These are phyloP conservation scores for Acer saccharum DNA, from an alignment of 345 rosid genomes.

Conservation along the genomic window DNA sequence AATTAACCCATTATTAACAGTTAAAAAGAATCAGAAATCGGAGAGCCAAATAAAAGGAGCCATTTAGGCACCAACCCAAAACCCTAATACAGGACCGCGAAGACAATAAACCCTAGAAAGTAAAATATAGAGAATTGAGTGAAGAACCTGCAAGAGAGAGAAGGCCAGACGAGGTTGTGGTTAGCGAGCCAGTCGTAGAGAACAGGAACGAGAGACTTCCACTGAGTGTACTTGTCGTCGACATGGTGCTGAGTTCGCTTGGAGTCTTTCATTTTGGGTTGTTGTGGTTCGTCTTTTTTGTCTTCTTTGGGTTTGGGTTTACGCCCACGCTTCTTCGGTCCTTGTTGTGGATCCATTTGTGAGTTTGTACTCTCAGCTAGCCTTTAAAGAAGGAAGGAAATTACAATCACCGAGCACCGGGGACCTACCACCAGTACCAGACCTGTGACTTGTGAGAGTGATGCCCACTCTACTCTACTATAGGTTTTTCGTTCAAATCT, in stretches of 20 bases:
- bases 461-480: too few species aligned
- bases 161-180: constrained; percentile 99
- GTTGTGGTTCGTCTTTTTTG: constrained; percentile 1
- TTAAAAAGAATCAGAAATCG: background rate
- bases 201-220: constrained; percentile 95
- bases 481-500: too few species aligned
- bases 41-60: too few species aligned
- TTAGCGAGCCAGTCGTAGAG: constrained; percentile 99
- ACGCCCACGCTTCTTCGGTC: constrained; percentile 17
- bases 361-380: background rate
- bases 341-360: constrained; percentile 14
- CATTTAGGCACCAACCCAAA: background rate
- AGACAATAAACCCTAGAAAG: constrained; percentile 34
- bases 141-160: constrained; percentile 95
- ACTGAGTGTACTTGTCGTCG: constrained; percentile 90
- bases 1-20: constrained; percentile 9
- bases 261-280: constrained; percentile 39
- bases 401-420: constrained; percentile 4
- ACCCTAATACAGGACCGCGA: background rate
- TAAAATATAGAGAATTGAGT: too few species aligned
- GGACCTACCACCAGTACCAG: constrained; percentile 7
- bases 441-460: too few species aligned
- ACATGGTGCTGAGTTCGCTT: constrained; percentile 54
- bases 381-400: background rate
- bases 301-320: constrained; percentile 20